Conservation (phyloP, 2,329 filamentous ascomycete species). For the Diplodia scrobiculata region DNA sequence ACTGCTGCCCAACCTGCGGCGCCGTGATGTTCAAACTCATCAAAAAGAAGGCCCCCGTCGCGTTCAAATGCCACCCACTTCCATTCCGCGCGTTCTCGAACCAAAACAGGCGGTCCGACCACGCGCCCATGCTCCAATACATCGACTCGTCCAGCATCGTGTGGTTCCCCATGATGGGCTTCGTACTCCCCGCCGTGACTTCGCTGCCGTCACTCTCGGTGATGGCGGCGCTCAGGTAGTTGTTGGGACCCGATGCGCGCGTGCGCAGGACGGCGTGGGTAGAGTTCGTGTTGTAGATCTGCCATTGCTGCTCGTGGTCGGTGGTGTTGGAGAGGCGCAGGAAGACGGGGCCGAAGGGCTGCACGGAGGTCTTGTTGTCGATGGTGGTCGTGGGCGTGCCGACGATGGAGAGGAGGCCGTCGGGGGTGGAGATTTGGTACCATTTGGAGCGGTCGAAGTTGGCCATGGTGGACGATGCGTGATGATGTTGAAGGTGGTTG, state of each 20-base stretch:
- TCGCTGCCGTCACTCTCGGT: not conserved
- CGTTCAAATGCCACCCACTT: conserved; percentile 21
- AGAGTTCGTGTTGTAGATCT: conserved; percentile 21
- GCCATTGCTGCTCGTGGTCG: conserved; percentile 26
- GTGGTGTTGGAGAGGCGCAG: conserved; percentile 16
- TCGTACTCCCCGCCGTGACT: conserved; percentile 4
- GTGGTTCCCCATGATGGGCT: conserved; percentile 24
- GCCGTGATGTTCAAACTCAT: conserved; percentile 27
- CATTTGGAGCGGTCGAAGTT: conserved; percentile 26
- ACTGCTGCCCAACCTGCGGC: conserved; percentile 19
- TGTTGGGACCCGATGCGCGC: conserved; percentile 15
- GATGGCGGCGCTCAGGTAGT: conserved; percentile 22
- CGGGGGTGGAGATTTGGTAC: conserved; percentile 22
- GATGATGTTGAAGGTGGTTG: no score
- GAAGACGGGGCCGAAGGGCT: conserved; percentile 19
- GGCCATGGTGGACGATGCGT: not conserved
- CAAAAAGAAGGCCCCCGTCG: conserved; percentile 3
- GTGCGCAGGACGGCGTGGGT: conserved; percentile 26
- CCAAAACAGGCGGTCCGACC: conserved; percentile 26
- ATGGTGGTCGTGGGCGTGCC: not conserved
- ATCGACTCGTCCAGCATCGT: conserved; percentile 5
- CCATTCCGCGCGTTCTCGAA: conserved; percentile 28
- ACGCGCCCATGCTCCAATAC: conserved; percentile 25
- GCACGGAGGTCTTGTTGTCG: conserved; percentile 4
- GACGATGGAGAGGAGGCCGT: conserved; percentile 11